These are phyloP conservation scores for Trypanosoma scelopori DNA, from an alignment of 208 protist genomes.

Conservation along the genomic window DNA sequence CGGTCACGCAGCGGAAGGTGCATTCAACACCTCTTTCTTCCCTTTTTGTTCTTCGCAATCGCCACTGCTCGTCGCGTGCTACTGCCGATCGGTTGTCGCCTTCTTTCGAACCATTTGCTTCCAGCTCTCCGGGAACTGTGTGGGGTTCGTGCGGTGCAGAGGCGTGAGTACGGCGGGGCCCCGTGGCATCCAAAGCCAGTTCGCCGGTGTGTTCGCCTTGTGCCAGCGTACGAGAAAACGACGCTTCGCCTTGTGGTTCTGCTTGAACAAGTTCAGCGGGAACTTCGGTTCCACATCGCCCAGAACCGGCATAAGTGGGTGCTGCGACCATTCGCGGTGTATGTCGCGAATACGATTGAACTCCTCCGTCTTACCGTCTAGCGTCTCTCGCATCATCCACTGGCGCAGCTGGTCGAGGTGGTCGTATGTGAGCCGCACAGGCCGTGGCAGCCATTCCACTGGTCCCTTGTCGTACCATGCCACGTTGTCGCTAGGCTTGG, in stretches of 20 bases:
- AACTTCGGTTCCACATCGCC: constrained; percentile 91
- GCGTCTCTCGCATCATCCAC: constrained; percentile 91
- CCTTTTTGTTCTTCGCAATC: neutral
- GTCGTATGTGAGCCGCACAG: constrained; percentile 78
- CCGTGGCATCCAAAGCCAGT: constrained; percentile 89
- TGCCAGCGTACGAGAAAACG: constrained; percentile 89
- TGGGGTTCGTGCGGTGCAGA: constrained; percentile 60
- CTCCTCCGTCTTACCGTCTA: constrained; percentile 60
- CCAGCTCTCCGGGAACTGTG: constrained; percentile 84
- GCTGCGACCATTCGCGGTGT: constrained; percentile 86
- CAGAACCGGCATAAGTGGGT: constrained; percentile 86
- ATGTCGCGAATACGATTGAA: constrained; percentile 78
- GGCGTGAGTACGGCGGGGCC: constrained; percentile 51
- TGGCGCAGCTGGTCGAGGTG: constrained; percentile 80
- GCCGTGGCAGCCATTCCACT: constrained; percentile 89
- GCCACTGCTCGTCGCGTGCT: too few species aligned
- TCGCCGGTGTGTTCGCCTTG: constrained; percentile 85
- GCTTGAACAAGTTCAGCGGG: constrained; percentile 87
- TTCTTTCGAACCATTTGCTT: constrained; percentile 43
- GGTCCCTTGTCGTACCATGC: constrained; percentile 90
- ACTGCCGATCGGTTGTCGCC: neutral
- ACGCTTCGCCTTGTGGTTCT: constrained; percentile 82
- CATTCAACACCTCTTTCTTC: neutral
- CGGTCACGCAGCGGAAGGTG: too few species aligned
- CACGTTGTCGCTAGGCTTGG: constrained; percentile 86